Evolutionary conservation across 352 stramenopile species (phyloP), one percentile per base, ranked within the genome.

Genomic region (Phytophthora capsici): DNA sequence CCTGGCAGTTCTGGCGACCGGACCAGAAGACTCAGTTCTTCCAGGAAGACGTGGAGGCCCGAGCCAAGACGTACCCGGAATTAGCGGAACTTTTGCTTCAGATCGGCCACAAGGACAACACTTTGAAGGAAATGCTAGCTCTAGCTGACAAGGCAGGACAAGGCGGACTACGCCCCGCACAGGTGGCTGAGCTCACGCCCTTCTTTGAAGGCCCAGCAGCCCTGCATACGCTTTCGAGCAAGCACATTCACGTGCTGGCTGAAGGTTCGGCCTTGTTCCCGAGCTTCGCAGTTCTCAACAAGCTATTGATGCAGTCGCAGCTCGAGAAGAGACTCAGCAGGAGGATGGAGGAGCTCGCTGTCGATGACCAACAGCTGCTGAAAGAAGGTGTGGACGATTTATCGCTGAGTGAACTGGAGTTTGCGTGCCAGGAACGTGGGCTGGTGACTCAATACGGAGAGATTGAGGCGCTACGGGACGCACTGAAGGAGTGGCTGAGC

Each of bases 21-120:
- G 84, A 90, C 16, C 85, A 95, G 48, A 91, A 90, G 69, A 91
- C 84, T n/a, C 74, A 89, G 64, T 95, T 95, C 70, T 78, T 94
- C 19, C 70, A 65, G 8, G 73, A 93, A 51, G 82, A 94, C 53
- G 85, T 80, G 1, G 51, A 74, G 13, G 58, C 77, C 14, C 74
- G 82, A 23, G 76, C 85, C 6, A 52, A 51, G 19, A 90, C 79
- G 56, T 91, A 94, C 66, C 79, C 80, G 6, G 56, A 88, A 54
- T 66, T 95, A 30, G 52, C 78, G 4, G 47, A 86, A 23, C 59
- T 89, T 25, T 66, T 95, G 25, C 58, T 77, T 52, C 80, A 89
- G 69, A 88, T 94, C 53, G 65, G 88, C 56, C 63, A 73, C 70
- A 86, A 87, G 64, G 70, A 89, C 57, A 53, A 75, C 45, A 70